These are phyloP conservation scores for Aspergillus pseudotamarii DNA, from an alignment of 2,329 filamentous ascomycete genomes.

Conservation along the genomic window DNA sequence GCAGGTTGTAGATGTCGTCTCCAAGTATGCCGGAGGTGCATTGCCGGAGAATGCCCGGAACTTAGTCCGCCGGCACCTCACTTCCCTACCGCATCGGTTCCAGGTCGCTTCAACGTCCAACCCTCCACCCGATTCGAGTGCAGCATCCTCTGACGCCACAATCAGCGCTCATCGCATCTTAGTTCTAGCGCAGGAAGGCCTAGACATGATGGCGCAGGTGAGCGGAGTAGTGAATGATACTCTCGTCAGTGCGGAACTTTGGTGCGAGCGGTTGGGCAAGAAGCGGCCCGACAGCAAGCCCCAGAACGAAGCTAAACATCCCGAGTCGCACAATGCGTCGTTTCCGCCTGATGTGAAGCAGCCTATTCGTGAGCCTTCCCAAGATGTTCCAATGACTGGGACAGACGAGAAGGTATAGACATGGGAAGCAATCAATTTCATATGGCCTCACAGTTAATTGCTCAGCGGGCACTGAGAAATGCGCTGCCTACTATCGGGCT, in stretches of 20 bases:
- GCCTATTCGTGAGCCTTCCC: conserved; percentile 22
- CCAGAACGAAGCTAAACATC: conserved; percentile 23
- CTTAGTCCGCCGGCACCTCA: conserved; percentile 81
- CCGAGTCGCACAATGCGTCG: conserved; percentile 16
- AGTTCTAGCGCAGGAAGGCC: conserved; percentile 82
- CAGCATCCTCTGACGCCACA: conserved; percentile 49
- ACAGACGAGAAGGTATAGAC: conserved; percentile 34
- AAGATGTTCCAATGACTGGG: conserved; percentile 42
- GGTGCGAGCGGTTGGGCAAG: conserved; percentile 77
- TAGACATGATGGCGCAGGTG: conserved; percentile 94
- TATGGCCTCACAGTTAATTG: neutral
- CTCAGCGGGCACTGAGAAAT: conserved; percentile 13
- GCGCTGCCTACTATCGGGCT: neutral
- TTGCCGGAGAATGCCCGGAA: conserved; percentile 84
- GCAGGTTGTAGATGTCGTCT: conserved; percentile 80
- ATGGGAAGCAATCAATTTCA: neutral
- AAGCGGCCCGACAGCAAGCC: conserved; percentile 37
- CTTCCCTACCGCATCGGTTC: conserved; percentile 82
- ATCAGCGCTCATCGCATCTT: conserved; percentile 73
- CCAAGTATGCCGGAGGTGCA: conserved; percentile 86
- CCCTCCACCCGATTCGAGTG: conserved; percentile 34
- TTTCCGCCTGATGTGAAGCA: conserved; percentile 34
- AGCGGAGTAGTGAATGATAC: conserved; percentile 86
- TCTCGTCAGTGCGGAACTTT: conserved; percentile 85
- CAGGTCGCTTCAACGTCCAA: conserved; percentile 65